Conservation (phyloP, 2,329 filamentous ascomycete genomes). For the Fusarium sp. region DNA sequence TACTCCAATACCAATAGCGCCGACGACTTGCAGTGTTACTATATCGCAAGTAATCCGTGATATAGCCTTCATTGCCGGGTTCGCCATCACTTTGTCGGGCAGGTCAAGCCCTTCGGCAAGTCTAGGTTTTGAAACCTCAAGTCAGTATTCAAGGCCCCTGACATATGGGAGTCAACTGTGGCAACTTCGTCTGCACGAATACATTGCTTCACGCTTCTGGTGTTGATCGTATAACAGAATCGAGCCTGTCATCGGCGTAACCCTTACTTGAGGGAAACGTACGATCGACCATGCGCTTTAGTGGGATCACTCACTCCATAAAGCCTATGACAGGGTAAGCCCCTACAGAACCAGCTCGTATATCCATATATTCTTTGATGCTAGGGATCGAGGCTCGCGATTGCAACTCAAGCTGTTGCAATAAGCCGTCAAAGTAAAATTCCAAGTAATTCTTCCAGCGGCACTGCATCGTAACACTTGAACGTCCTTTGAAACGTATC, state of each 20-base stretch:
- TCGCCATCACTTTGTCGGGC: conserved; percentile 17
- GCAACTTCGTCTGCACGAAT: no score
- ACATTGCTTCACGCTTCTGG: background rate
- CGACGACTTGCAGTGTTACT: conserved; percentile 7
- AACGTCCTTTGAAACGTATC: conserved; percentile 8
- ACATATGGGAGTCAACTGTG: no score
- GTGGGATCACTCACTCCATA: conserved; percentile 13
- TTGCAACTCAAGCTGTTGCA: conserved; percentile 16
- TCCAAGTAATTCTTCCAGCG: conserved; percentile 15
- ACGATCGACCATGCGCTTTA: no score
- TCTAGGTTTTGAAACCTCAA: background rate
- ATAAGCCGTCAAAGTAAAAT: conserved; percentile 11
- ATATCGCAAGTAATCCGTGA: conserved; percentile 21
- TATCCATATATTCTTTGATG: conserved; percentile 16
- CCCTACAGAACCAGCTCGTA: conserved; percentile 17
- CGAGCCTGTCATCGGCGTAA: no score
- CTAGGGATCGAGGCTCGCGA: background rate
- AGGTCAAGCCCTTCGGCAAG: conserved; percentile 17
- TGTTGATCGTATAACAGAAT: background rate
- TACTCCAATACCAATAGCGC: background rate
- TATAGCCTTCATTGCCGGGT: conserved; percentile 10
- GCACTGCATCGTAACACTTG: conserved; percentile 10
- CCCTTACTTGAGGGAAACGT: no score
- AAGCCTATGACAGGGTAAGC: conserved; percentile 19
- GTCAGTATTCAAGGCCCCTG: background rate